Base-by-base conservation (phyloP, 495 filamentous ascomycete genomes). In the Hyaloscypha hepaticicola region DNA sequence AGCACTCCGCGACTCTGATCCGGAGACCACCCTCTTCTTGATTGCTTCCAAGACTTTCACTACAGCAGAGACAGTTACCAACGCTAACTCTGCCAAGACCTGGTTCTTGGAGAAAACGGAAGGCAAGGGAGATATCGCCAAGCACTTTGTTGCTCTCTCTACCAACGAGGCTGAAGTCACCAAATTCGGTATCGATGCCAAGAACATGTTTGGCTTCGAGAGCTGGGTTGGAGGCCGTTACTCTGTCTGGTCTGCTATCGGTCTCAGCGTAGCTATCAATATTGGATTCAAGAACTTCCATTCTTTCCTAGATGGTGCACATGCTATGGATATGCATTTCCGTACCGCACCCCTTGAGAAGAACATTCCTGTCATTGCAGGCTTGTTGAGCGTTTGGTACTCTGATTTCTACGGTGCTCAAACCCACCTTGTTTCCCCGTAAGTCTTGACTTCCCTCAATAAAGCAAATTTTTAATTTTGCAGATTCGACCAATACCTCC, bases 241-340 rank as follows among this genome's bases (percentile, higher is more conserved):
- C 84, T 95, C 90, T 55, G 95, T 99, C 56, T 99, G 95, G 95
- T 96, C 91, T 69, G 96, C 95, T 75, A 99, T 99, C 73, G 95
- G 95, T 70, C 84, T 99, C 56, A 96, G 91, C 69, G 93, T 98
- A 24, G 89, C 87, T 66, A 83, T 99, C 64, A 96, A 96, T 82
- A 90, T 99, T 70, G 95, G 95, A 73, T 98, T 82, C 79, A 93
- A 98, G 72, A 95, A 95, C 83, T 99, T 98, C 87, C 87, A 94
- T 77, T 83, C 96, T 77, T 99, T 99, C 87, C 83, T 97, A 51
- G 88, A 90, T 53, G 95, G 95, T 77, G 95, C 91, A 61, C 91
- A 99, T 70, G 91, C 92, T 66, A 98, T 99, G 93, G 95, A 99
- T 83, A 91, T 90, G 80, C 95, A 99, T 84, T 99, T 99, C 88